Percentiles rank a stretch among this genome's conserved stretches.
Conservation (phyloP, 441 rosid genomes). For the Pelargonium fulgidum region DNA sequence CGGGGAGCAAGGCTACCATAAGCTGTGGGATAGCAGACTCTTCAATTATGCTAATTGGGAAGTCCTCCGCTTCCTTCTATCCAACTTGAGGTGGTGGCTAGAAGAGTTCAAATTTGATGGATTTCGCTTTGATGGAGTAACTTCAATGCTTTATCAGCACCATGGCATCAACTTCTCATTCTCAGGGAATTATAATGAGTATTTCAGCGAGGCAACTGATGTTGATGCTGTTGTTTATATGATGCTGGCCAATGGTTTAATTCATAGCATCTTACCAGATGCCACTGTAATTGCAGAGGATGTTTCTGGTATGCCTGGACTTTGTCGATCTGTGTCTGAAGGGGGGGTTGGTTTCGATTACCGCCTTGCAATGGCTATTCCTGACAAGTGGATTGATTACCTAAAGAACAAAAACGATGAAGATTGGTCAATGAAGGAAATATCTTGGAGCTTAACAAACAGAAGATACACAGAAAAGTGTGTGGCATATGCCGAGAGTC, state of each 20-base stretch:
- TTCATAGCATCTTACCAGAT: slow-evolving; percentile 56
- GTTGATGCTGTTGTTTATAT: slow-evolving; percentile 73
- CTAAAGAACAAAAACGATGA: slow-evolving; percentile 67
- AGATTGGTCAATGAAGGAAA: slow-evolving; percentile 75
- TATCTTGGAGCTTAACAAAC: slow-evolving; percentile 54
- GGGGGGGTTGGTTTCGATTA: slow-evolving; percentile 69
- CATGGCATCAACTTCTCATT: slow-evolving; percentile 67
- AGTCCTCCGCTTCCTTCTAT: slow-evolving; percentile 75
- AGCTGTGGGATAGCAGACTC: slow-evolving; percentile 73
- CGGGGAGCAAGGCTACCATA: slow-evolving; percentile 72
- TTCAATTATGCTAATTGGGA: slow-evolving; percentile 86
- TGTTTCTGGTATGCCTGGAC: slow-evolving; percentile 90
- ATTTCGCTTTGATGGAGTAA: slow-evolving; percentile 74
- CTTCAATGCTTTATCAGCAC: slow-evolving; percentile 82
- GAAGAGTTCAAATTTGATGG: slow-evolving; percentile 80
- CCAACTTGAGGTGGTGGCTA: slow-evolving; percentile 83
- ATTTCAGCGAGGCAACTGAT: slow-evolving; percentile 71
- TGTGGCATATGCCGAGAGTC: slow-evolving; percentile 78
- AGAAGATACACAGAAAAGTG: slow-evolving; percentile 77
- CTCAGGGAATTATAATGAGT: slow-evolving; percentile 59
- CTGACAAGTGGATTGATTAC: slow-evolving; percentile 82
- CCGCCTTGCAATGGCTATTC: slow-evolving; percentile 83
- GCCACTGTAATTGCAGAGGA: slow-evolving; percentile 80
- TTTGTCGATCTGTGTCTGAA: slow-evolving; percentile 51
- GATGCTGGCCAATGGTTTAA: slow-evolving; percentile 68